Evolutionary conservation across 2,329 filamentous ascomycete genomes (phyloP), one percentile per base, ranked within the genome.

Genomic region (Westerdykella ornata): DNA sequence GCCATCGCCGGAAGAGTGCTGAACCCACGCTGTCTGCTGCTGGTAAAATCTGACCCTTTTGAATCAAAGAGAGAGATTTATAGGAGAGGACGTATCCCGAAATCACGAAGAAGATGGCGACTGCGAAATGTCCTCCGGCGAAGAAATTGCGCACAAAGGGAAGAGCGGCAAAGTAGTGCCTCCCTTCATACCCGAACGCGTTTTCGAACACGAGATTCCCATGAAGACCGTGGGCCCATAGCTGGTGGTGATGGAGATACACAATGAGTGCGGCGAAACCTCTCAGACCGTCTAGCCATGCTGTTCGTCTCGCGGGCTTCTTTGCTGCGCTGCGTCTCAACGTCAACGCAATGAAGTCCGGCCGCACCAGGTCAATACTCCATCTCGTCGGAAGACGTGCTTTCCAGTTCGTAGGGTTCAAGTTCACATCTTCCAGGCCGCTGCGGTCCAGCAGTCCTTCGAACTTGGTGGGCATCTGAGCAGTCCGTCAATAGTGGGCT

Each of bases 191-290:
- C 15, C 61, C 60, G 22, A 59, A 65, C 1, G 48, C 17, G 19
- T 55, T 60, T 35, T 65, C 61, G 36, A 57, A 75, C 63, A 57
- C 75, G 67, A 35, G 70, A 62, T 46, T 68, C 54, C 51, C 74
- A 72, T 29, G 75, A 72, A 46, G 70, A 15, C 50, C 52, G 33
- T 64, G 60, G 7, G 83, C 6, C 70, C 70, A 65, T 46, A 57
- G 19, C 58, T 62, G 42, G 57, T 66, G 59, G 79, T 80, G 34
- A 39, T 81, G 76, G 49, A 74, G 69, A 59, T 83, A 84, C 12
- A 85, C 81, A 19, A 84, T 57, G 20, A 85, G 70, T 2, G 81
- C 79, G 4, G 81, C 80, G 46, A 84, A 82, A 3, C 82, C 81
- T 54, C 82, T 68, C 12, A 85, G 66, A 12, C 81, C 81, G 50